These are phyloP conservation scores for Podaxis sp. DNA, from an alignment of 768 basidiomycete species.

Conservation along the genomic window DNA sequence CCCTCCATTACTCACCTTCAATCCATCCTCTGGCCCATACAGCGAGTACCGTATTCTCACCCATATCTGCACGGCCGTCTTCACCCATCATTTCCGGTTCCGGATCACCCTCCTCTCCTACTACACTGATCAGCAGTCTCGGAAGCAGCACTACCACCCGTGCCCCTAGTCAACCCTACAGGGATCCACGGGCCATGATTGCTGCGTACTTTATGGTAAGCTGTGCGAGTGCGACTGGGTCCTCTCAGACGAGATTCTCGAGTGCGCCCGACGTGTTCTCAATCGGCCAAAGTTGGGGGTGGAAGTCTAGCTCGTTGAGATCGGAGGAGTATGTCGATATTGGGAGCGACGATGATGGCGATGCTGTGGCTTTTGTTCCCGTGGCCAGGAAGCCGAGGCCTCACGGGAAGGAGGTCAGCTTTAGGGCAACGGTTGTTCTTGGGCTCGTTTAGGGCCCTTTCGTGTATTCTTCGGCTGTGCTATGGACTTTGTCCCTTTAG, in stretches of 20 bases:
- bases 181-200: conserved; percentile 70
- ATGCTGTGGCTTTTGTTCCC: conserved; percentile 19
- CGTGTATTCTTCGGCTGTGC: neutral
- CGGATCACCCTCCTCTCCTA: conserved; percentile 24
- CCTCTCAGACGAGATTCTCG: conserved; percentile 79
- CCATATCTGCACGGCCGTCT: conserved; percentile 24
- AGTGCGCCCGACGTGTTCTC: conserved; percentile 86
- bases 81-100: conserved; percentile 23
- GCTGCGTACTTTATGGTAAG: conserved; percentile 83
- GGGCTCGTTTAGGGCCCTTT: conserved; percentile 56
- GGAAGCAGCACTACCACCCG: conserved; percentile 11
- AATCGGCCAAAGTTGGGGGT: conserved; percentile 90
- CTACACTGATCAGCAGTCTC: conserved; percentile 5
- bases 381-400: conserved; percentile 20
- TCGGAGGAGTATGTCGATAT: conserved; percentile 52
- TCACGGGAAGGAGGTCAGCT: conserved; percentile 52
- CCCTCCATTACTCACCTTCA: conserved; percentile 45
- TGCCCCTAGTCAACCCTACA: conserved; percentile 66
- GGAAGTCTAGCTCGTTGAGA: conserved; percentile 65
- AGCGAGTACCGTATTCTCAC: conserved; percentile 34
- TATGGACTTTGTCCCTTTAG: neutral
- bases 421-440: conserved; percentile 78
- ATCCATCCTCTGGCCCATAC: conserved; percentile 45
- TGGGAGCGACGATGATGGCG: conserved; percentile 28
- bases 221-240: conserved; percentile 79